A percentile compares a stretch with the other conserved stretches of the same genome.
Evolutionary conservation across 2,329 filamentous ascomycete genomes (phyloP).

Genomic region (Monosporascus sp.): DNA sequence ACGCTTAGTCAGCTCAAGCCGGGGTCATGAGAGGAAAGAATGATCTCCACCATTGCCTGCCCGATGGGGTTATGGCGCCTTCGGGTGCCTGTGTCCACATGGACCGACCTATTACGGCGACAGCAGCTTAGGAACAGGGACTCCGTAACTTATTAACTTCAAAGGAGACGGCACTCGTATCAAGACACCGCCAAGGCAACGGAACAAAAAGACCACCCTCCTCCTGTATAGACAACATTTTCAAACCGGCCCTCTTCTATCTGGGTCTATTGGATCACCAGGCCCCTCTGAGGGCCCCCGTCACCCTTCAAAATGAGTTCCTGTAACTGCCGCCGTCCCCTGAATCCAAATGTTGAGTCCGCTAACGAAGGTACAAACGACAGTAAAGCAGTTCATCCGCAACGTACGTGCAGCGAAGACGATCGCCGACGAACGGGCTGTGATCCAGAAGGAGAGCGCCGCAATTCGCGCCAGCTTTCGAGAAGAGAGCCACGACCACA

Average conservation of each 20-base stretch:
- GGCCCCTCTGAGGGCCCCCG: slow-evolving; percentile 24
- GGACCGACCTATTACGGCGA: not conserved
- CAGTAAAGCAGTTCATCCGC: slow-evolving; percentile 99
- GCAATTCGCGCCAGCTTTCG: slow-evolving; percentile 96
- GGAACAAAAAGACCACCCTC: not conserved
- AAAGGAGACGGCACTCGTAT: not conserved
- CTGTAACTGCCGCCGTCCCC: slow-evolving; percentile 16
- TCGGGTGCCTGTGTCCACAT: no score
- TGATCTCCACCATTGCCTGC: no score
- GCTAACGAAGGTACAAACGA: slow-evolving; percentile 4
- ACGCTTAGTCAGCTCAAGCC: no score
- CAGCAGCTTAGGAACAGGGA: not conserved
- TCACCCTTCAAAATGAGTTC: slow-evolving; percentile 26
- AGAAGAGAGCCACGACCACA: slow-evolving; percentile 90
- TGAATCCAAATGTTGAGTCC: not conserved
- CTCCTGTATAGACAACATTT: not conserved
- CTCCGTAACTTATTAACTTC: no score
- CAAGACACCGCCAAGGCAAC: not conserved
- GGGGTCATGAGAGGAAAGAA: no score
- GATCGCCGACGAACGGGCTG: slow-evolving; percentile 95
- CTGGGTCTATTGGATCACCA: slow-evolving; percentile 14
- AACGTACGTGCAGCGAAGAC: slow-evolving; percentile 98
- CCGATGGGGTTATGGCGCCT: no score
- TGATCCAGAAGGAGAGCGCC: slow-evolving; percentile 98
- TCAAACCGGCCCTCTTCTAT: not conserved